Conservation (phyloP, 768 basidiomycete species). For the Collybia mongolica region DNA sequence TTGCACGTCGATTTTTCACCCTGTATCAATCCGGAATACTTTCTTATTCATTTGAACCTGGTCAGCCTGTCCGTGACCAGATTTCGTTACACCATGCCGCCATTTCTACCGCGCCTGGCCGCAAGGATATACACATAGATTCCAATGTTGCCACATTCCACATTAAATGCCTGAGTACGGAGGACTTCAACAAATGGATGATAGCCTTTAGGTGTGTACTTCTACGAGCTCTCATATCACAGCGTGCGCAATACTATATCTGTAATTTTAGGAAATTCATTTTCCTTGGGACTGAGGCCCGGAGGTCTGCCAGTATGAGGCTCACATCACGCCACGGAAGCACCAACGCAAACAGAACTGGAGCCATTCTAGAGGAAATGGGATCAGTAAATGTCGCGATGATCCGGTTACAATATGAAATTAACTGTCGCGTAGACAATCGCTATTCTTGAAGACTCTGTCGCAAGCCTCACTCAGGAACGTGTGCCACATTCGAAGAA, state of each 20-base stretch:
- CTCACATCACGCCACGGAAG: constrained; percentile 42
- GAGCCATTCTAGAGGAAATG: constrained; percentile 64
- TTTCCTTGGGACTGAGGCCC: constrained; percentile 43
- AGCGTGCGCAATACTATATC: not conserved
- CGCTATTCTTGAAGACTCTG: constrained; percentile 53
- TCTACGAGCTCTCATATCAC: constrained; percentile 9
- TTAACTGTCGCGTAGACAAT: constrained; percentile 43
- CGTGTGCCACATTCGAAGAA: constrained; percentile 34
- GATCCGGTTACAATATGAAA: not conserved
- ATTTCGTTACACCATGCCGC: constrained; percentile 67
- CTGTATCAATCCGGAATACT: constrained; percentile 68
- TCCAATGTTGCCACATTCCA: constrained; percentile 77
- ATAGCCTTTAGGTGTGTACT: constrained; percentile 57
- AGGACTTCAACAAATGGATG: constrained; percentile 79
- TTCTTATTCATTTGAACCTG: constrained; percentile 72
- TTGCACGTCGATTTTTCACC: constrained; percentile 81
- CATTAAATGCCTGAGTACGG: constrained; percentile 68
- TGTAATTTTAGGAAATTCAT: constrained; percentile 56
- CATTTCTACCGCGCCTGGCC: constrained; percentile 71
- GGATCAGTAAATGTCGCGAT: constrained; percentile 42
- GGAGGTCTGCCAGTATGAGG: constrained; percentile 39
- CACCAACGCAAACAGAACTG: constrained; percentile 46
- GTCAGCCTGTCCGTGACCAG: constrained; percentile 70
- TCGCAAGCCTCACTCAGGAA: constrained; percentile 42
- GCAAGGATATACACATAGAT: constrained; percentile 81